Conservation (phyloP, 2,329 filamentous ascomycete species). For the Monilinia polystroma region DNA sequence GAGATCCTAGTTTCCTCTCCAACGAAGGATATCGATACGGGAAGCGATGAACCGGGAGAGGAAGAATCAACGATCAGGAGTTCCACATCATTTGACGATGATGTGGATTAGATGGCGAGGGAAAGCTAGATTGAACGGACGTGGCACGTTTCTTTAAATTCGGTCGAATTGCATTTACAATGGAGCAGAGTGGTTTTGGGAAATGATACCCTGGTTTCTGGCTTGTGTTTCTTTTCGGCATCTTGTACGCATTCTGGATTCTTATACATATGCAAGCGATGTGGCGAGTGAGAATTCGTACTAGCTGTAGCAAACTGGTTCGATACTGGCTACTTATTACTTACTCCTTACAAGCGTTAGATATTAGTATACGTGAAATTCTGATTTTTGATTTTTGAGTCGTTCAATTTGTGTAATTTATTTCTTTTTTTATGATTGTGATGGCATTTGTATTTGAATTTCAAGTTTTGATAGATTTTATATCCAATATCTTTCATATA, state of each 20-base stretch:
- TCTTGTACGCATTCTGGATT: not conserved
- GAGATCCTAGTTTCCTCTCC: slow-evolving; percentile 21
- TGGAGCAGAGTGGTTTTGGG: slow-evolving; percentile 18
- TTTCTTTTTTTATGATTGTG: not conserved
- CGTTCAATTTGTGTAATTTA: not conserved
- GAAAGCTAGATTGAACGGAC: not conserved
- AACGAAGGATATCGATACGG: slow-evolving; percentile 20
- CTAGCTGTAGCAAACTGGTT: not conserved
- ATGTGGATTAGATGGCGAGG: slow-evolving; percentile 23
- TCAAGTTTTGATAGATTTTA: too few species aligned
- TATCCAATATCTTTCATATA: too few species aligned
- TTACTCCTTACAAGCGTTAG: not conserved
- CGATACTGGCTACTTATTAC: too few species aligned
- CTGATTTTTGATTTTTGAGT: not conserved
- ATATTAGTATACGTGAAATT: not conserved
- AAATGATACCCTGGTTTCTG: slow-evolving; percentile 23
- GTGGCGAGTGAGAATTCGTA: not conserved
- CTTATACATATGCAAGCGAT: not conserved
- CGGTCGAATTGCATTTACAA: slow-evolving; percentile 18
- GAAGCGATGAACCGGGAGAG: slow-evolving; percentile 29
- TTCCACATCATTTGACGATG: slow-evolving; percentile 34
- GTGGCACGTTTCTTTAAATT: not conserved
- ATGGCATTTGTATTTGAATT: not conserved
- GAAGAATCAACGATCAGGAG: slow-evolving; percentile 31
- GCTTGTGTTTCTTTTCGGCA: slow-evolving; percentile 9